These are phyloP conservation scores for Penicillium italicum DNA, from an alignment of 2,329 filamentous ascomycete species.

Conservation along the genomic window DNA sequence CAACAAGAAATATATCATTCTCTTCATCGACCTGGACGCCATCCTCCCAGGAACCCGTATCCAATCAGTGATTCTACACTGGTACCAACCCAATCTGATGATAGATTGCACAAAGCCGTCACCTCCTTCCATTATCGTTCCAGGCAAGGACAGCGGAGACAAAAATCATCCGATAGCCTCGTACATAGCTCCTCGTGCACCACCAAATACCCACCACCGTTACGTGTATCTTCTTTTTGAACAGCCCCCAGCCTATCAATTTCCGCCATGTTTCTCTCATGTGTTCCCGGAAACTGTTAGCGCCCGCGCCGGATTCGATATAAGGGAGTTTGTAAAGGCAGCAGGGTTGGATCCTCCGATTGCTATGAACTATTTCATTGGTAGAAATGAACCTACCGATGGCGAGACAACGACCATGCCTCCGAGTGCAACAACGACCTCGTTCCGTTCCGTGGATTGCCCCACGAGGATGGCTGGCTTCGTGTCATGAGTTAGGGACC, in stretches of 20 bases:
- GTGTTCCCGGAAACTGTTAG: slow-evolving; percentile 28
- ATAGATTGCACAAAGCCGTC: slow-evolving; percentile 3
- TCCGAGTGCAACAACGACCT: slow-evolving; percentile 19
- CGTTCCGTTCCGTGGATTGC: slow-evolving; percentile 17
- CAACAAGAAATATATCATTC: slow-evolving; percentile 16
- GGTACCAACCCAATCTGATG: slow-evolving; percentile 25
- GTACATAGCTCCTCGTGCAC: slow-evolving; percentile 33
- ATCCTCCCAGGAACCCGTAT: slow-evolving; percentile 10
- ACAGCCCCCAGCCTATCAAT: slow-evolving; percentile 25
- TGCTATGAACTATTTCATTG: slow-evolving; percentile 41
- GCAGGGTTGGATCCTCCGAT: slow-evolving; percentile 30
- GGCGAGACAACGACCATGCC: slow-evolving; percentile 2
- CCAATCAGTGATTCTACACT: slow-evolving; percentile 26
- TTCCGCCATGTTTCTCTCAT: slow-evolving; percentile 30
- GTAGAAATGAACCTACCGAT: slow-evolving; percentile 27
- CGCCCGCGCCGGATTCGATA: slow-evolving; percentile 34
- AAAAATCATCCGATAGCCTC: not conserved
- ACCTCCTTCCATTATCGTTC: not conserved
- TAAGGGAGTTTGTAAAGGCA: slow-evolving; percentile 33
- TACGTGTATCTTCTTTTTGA: slow-evolving; percentile 34
- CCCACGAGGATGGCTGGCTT: not conserved
- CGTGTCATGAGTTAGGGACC: not conserved
- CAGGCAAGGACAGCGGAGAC: not conserved
- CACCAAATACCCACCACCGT: slow-evolving; percentile 25
- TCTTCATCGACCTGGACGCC: slow-evolving; percentile 28